Conservation (phyloP, 2,329 filamentous ascomycete species). For the Penicillium palitans region DNA sequence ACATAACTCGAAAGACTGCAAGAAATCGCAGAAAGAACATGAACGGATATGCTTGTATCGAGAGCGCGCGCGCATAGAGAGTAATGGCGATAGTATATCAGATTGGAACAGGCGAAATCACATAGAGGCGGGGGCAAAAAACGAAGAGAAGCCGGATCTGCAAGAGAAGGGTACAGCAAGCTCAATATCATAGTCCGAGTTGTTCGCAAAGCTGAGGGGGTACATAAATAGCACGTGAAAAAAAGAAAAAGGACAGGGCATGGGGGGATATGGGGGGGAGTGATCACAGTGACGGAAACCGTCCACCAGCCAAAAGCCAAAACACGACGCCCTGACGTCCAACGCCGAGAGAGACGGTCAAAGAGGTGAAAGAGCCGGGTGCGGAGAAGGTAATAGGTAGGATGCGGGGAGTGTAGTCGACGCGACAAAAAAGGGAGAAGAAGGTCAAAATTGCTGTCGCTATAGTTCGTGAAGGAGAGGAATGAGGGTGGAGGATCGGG, state of each 20-base stretch:
- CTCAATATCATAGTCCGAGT: conserved; percentile 18
- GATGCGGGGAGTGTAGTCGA: conserved; percentile 2
- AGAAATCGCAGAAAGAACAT: conserved; percentile 11
- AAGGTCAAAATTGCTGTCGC: conserved; percentile 18
- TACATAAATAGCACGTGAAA: conserved; percentile 5
- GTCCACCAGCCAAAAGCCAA: conserved; percentile 32
- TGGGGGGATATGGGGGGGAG: conserved; percentile 31
- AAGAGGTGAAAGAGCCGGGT: conserved; percentile 29
- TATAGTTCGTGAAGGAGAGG: conserved; percentile 21
- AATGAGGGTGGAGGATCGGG: conserved; percentile 5
- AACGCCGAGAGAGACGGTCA: conserved; percentile 41
- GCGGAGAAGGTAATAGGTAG: conserved; percentile 16
- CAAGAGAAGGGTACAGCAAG: conserved; percentile 16
- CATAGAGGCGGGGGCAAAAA: not conserved
- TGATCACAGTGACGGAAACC: conserved; percentile 15
- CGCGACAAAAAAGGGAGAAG: conserved; percentile 14
- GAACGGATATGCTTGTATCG: conserved; percentile 14
- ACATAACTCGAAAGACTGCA: conserved; percentile 4
- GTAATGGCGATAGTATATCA: conserved; percentile 4
- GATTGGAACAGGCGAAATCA: not conserved
- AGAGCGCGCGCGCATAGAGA: conserved; percentile 1
- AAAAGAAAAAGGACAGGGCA: conserved; percentile 14
- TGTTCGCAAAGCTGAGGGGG: conserved; percentile 8
- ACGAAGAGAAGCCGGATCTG: conserved; percentile 11
- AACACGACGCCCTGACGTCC: conserved; percentile 42